Evolutionary conservation across 495 filamentous ascomycete species (phyloP).

Genomic region (Aspergillus taichungensis): DNA sequence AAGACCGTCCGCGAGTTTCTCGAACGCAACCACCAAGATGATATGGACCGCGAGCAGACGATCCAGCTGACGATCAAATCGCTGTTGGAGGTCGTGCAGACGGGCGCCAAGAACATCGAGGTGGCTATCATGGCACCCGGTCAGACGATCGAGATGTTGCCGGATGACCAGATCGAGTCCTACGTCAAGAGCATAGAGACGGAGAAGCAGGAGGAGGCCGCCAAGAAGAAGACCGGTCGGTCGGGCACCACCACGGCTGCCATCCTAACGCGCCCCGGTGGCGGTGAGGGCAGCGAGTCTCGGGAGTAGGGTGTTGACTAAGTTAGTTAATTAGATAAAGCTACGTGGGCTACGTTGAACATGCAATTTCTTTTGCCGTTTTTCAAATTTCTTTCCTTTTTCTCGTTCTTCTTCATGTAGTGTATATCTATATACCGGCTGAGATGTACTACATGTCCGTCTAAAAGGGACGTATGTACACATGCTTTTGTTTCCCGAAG

Average conservation of each 20-base stretch:
- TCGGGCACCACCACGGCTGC: conserved; percentile 69
- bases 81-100: conserved; percentile 94
- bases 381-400: neutral
- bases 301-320: conserved; percentile 3
- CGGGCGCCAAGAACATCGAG: conserved; percentile 98
- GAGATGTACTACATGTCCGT: no score
- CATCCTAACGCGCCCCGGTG: conserved; percentile 62
- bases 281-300: conserved; percentile 25
- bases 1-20: conserved; percentile 98
- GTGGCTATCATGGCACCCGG: conserved; percentile 98
- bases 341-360: neutral
- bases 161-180: conserved; percentile 86
- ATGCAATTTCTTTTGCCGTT: neutral
- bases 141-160: conserved; percentile 85
- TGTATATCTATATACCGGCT: no score
- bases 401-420: no score
- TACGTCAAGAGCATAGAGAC: conserved; percentile 98
- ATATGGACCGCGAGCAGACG: conserved; percentile 93
- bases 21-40: conserved; percentile 94
- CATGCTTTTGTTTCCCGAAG: no score
- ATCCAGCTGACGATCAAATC: conserved; percentile 97
- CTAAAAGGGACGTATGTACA: no score
- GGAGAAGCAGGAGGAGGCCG: conserved; percentile 97
- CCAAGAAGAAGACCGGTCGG: conserved; percentile 86
- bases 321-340: conserved; percentile 1